Evolutionary conservation across 345 rosid species (phyloP).

Genomic region (Arabis hirsuta): DNA sequence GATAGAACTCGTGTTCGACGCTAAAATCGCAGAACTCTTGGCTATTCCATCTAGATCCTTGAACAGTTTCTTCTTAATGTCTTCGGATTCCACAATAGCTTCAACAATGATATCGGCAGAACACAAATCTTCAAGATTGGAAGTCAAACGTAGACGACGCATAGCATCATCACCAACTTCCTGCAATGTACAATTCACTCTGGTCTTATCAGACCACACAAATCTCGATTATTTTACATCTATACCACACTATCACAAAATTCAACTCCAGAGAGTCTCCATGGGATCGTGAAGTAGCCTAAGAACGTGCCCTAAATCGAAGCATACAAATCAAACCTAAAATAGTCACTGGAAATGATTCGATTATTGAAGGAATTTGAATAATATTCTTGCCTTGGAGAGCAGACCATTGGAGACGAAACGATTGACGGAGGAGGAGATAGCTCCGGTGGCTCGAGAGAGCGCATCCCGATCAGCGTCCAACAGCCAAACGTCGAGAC

Average conservation of each 20-base stretch:
- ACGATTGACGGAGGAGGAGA: conserved; percentile 61
- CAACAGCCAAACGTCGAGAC: conserved; percentile 64
- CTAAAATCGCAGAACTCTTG: conserved; percentile 73
- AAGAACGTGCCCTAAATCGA: not conserved
- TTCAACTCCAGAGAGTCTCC: too few species aligned
- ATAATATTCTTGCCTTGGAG: conserved; percentile 54
- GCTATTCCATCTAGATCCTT: conserved; percentile 59
- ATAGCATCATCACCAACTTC: conserved; percentile 61
- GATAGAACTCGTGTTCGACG: conserved; percentile 92
- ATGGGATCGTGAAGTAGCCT: too few species aligned
- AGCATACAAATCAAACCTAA: not conserved
- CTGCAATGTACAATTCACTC: conserved; percentile 42
- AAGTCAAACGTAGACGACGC: conserved; percentile 61
- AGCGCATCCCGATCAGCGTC: conserved; percentile 74
- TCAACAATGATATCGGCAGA: conserved; percentile 72
- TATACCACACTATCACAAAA: not conserved
- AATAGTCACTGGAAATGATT: not conserved
- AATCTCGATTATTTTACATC: not conserved
- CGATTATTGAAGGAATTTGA: not conserved
- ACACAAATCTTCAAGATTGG: conserved; percentile 60
- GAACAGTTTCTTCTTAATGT: conserved; percentile 71
- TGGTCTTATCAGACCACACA: not conserved
- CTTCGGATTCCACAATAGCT: conserved; percentile 92
- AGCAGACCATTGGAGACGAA: conserved; percentile 67
- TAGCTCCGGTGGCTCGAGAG: conserved; percentile 57